Base-by-base conservation (phyloP, 805 yeast species). In the Hanseniaspora jakobsenii region DNA sequence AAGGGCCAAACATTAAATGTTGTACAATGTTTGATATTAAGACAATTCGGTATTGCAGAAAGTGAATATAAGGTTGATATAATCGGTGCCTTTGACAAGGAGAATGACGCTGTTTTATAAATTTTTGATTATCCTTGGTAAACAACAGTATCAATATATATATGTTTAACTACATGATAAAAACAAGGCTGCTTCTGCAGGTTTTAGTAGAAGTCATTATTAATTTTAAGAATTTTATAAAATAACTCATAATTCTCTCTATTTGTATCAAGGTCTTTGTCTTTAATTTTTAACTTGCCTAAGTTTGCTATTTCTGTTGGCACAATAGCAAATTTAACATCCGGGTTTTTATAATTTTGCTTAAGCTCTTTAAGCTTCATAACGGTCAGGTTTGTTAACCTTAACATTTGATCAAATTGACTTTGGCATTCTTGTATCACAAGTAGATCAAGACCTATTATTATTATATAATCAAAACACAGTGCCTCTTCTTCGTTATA, bases 11-110 rank as follows among this genome's bases (percentile, higher is more conserved):
- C 71, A 22, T 70, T 93, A 50, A 94, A 85, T 63, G 91, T 87
- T 39, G 80, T 81, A 56, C 93, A 91, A 66, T 93, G 96, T 19
- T 72, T 91, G 53, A 76, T 91, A 46, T 71, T 91, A 62, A 91
- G 91, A 65, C 91, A 84, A 54, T 93, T 91, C 62, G 99, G 99
- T 57, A 75, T 93, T 47, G 96, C 96, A 10, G 85, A 86, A 46
- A 73, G 95, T 36, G 86, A 83, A 59, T 91, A 89, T 66, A 84
- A 78, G 63, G 93, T 91, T 42, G 72, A 75, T 54, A 66, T 81
- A 50, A 65, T 77, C 53, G 95, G 91, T 16, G 83, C 72, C 62
- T 89, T 81, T 59, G 78, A 81, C 59, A 77, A 72, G 48, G 85
- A 83, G 51, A 44, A 61, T 14, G 51, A 63, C 28, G 51, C 55